phyloP scores from a whole-genome alignment of 192 early-diverging fungal species.

The Tieghemiomyces parasiticus region DNA sequence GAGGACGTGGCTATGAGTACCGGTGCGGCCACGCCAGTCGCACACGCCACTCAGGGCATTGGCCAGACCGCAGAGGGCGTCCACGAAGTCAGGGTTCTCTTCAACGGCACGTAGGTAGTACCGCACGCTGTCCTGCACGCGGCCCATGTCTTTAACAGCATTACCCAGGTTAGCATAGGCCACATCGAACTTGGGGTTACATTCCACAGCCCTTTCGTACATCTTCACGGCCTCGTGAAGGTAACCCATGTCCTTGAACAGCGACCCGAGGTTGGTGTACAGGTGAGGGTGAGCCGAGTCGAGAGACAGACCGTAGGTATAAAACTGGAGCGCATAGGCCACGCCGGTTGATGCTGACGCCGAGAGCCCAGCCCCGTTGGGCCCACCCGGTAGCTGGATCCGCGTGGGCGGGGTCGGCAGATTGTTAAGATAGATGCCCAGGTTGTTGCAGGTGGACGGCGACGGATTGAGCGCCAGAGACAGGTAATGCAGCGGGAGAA shows the following conservation, averaged over 20 bases:
- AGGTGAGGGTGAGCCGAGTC: constrained; percentile 76
- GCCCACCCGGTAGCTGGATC: constrained; percentile 7
- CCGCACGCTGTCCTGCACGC: constrained; percentile 74
- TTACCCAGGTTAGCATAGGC: constrained; percentile 88
- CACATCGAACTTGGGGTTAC: constrained; percentile 77
- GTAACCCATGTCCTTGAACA: constrained; percentile 81
- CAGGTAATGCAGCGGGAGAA: constrained; percentile 72
- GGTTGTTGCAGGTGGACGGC: constrained; percentile 82
- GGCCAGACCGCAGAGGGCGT: constrained; percentile 82
- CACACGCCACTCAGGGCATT: constrained; percentile 79
- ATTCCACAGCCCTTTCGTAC: constrained; percentile 80
- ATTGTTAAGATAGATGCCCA: constrained; percentile 65
- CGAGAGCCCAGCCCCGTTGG: not conserved
- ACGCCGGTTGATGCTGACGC: constrained; percentile 46
- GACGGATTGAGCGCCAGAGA: constrained; percentile 63
- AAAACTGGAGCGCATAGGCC: constrained; percentile 70
- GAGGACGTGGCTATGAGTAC: constrained; percentile 27
- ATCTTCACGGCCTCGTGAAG: constrained; percentile 68
- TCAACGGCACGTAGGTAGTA: constrained; percentile 73
- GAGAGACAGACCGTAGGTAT: constrained; percentile 68
- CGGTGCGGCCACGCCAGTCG: constrained; percentile 73
- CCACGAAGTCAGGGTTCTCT: constrained; percentile 79
- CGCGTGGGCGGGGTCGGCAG: constrained; percentile 38
- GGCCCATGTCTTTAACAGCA: constrained; percentile 80
- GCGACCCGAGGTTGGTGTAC: constrained; percentile 85